Percentiles rank a stretch among this genome's conserved stretches.
phyloP scores from a whole-genome alignment of 2,329 filamentous ascomycete genomes.

The Ceratocystiopsis sp. region DNA sequence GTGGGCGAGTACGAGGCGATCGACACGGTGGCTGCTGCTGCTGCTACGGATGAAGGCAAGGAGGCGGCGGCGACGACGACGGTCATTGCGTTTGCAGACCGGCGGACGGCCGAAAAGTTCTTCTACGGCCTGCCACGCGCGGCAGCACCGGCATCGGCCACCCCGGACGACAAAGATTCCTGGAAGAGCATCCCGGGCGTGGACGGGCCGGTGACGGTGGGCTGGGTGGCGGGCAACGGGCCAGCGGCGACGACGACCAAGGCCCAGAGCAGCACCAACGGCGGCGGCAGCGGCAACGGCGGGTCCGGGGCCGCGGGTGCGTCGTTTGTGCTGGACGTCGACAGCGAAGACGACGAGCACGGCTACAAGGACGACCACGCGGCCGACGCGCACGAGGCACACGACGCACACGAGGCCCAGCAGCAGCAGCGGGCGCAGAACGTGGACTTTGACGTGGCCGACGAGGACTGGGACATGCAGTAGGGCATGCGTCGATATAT shows the following conservation, averaged over 20 bases:
- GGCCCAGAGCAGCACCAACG: constrained; percentile 12
- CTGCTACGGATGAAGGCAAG: no score
- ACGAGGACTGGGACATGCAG: constrained; percentile 27
- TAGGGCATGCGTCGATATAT: neutral
- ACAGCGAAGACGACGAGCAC: neutral
- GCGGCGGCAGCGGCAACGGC: constrained; percentile 5
- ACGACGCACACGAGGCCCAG: neutral
- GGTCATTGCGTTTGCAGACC: constrained; percentile 46
- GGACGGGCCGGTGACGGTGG: constrained; percentile 42
- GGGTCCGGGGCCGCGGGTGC: neutral
- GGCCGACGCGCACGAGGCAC: neutral
- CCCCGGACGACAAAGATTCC: neutral
- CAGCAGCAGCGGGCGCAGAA: constrained; percentile 17
- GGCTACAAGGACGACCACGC: neutral
- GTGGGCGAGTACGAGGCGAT: constrained; percentile 46
- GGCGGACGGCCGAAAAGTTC: constrained; percentile 55
- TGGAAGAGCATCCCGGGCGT: constrained; percentile 43
- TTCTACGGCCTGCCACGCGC: constrained; percentile 31
- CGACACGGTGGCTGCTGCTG: constrained; percentile 19
- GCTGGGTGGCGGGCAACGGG: constrained; percentile 32
- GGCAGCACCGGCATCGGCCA: neutral
- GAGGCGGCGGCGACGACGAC: constrained; percentile 20
- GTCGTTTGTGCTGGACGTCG: neutral
- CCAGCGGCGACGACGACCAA: constrained; percentile 2
- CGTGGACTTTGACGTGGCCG: constrained; percentile 37